phyloP scores from a whole-genome alignment of 108 stramenopile genomes.

The Skeletonema costatum region DNA sequence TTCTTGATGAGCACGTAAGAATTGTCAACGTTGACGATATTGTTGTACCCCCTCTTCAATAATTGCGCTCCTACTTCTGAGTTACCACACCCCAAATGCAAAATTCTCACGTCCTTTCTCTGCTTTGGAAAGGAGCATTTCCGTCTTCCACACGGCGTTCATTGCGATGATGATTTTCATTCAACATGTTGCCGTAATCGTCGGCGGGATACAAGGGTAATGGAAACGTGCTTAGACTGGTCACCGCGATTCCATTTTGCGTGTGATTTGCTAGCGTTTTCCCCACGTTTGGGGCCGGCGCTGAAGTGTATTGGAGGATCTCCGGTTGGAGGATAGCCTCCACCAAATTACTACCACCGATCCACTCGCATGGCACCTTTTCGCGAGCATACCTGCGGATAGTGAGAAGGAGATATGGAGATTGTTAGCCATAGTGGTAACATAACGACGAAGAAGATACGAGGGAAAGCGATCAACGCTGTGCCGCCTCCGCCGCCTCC shows the following conservation, averaged over 20 bases:
- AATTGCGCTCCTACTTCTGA: constrained; percentile 68
- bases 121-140: constrained; percentile 51
- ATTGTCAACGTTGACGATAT: constrained; percentile 76
- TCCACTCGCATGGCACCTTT: constrained; percentile 37
- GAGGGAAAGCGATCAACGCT: neutral
- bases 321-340: constrained; percentile 23
- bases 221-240: constrained; percentile 2
- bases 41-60: constrained; percentile 65
- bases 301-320: constrained; percentile 16
- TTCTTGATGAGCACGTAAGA: constrained; percentile 74
- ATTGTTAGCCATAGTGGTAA: neutral
- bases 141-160: constrained; percentile 7
- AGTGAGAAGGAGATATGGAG: neutral
- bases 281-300: constrained; percentile 5
- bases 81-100: constrained; percentile 71
- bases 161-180: constrained; percentile 6
- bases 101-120: constrained; percentile 50
- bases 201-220: neutral
- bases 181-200: neutral
- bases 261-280: too few species aligned
- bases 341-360: constrained; percentile 11
- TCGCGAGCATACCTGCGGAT: constrained; percentile 15
- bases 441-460: neutral
- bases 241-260: neutral
- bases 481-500: neutral